Conservation (phyloP, 208 protist genomes). For the Trypanosoma rangeli region DNA sequence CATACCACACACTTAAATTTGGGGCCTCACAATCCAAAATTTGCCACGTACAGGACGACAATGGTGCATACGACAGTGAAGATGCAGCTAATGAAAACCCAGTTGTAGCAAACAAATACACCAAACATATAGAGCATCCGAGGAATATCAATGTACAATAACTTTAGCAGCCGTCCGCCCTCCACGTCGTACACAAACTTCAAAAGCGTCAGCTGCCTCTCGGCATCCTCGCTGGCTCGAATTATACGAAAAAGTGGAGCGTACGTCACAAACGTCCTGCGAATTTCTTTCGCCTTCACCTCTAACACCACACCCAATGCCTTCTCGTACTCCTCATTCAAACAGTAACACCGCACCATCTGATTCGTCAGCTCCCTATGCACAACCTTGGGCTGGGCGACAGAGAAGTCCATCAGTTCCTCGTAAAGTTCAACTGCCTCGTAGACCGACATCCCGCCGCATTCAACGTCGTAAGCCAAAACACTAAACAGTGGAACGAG, state of each 20-base stretch:
- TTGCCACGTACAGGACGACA: constrained; percentile 20
- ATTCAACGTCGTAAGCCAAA: constrained; percentile 85
- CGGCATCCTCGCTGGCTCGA: constrained; percentile 57
- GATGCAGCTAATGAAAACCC: constrained; percentile 66
- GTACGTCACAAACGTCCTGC: constrained; percentile 90
- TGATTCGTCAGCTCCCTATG: constrained; percentile 89
- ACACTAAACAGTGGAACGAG: constrained; percentile 90
- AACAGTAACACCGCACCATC: constrained; percentile 85
- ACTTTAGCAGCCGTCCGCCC: constrained; percentile 75
- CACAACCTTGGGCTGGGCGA: constrained; percentile 83
- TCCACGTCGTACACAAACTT: constrained; percentile 76
- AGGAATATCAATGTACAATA: constrained; percentile 85
- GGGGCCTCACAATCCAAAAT: constrained; percentile 26
- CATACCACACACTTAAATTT: background rate
- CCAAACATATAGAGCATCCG: constrained; percentile 86
- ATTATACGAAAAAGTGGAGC: constrained; percentile 88
- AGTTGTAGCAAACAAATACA: constrained; percentile 89
- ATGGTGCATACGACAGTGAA: constrained; percentile 54
- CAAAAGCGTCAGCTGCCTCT: constrained; percentile 65
- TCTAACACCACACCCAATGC: constrained; percentile 74
- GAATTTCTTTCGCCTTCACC: constrained; percentile 75
- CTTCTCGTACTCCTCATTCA: constrained; percentile 75
- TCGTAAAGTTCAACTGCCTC: constrained; percentile 84
- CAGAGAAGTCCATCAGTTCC: constrained; percentile 89
- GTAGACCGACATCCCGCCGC: constrained; percentile 73